Conservation (phyloP, 2,329 filamentous ascomycete genomes). For the Apiospora sp. region DNA sequence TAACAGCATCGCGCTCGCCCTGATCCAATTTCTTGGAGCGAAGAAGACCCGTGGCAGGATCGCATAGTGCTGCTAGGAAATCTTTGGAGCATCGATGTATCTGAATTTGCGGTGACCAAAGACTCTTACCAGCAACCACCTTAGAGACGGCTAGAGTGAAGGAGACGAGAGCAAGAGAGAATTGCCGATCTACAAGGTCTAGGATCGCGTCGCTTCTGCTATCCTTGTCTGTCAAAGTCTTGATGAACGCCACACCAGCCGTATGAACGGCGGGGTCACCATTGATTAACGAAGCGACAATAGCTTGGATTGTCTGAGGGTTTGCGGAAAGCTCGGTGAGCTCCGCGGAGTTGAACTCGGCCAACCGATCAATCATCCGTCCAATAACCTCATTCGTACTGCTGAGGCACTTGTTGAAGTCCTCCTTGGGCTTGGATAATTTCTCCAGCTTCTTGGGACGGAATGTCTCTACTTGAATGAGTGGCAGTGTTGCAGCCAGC, state of each 20-base stretch:
- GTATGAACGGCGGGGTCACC: conserved; percentile 82
- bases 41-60: conserved; percentile 63
- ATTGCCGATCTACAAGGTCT: conserved; percentile 54
- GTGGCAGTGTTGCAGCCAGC: conserved; percentile 71
- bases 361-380: conserved; percentile 78
- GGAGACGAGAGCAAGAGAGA: conserved; percentile 52
- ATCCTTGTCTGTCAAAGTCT: conserved; percentile 76
- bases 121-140: conserved; percentile 50
- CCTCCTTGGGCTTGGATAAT: conserved; percentile 57
- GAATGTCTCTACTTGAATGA: conserved; percentile 81
- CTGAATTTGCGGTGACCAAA: conserved; percentile 66
- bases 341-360: conserved; percentile 75
- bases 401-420: conserved; percentile 79
- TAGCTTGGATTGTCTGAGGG: conserved; percentile 72
- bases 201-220: conserved; percentile 59
- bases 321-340: conserved; percentile 75
- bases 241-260: conserved; percentile 82
- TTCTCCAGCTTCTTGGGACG: conserved; percentile 58
- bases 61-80: conserved; percentile 63
- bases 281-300: conserved; percentile 83
- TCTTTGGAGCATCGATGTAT: conserved; percentile 65
- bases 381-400: conserved; percentile 67
- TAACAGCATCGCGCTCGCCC: conserved; percentile 70
- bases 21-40: conserved; percentile 63
- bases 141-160: conserved; percentile 52